Percentiles rank a stretch among this genome's conserved stretches.
These are phyloP conservation scores for Elongisporangium anandrum DNA, from an alignment of 352 stramenopile species.

Conservation along the genomic window DNA sequence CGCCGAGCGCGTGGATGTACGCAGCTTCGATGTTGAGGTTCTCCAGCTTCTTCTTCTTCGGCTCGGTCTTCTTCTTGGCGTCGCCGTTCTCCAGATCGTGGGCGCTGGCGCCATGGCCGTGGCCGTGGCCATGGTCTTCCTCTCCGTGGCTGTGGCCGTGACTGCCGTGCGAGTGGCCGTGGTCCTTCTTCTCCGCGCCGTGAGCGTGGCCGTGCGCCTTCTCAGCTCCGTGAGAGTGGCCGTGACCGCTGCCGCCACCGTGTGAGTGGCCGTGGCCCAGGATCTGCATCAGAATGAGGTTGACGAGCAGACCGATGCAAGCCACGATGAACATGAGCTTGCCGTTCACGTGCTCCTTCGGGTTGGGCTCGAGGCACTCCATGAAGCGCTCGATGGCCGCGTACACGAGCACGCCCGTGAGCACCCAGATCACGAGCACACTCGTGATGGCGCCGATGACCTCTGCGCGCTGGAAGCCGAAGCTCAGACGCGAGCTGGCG, in stretches of 20 bases:
- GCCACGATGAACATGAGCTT: constrained; percentile 97
- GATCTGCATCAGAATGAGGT: constrained; percentile 94
- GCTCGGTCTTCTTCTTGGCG: constrained; percentile 11
- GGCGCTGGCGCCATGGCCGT: constrained; percentile 15
- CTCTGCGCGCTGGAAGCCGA: constrained; percentile 93
- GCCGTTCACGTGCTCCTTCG: constrained; percentile 89
- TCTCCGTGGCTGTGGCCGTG: constrained; percentile 29
- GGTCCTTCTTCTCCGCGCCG: neutral
- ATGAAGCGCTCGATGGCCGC: constrained; percentile 90
- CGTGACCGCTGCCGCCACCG: constrained; percentile 40
- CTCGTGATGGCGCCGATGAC: constrained; percentile 93
- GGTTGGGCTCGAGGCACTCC: constrained; percentile 70
- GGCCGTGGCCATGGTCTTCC: constrained; percentile 24
- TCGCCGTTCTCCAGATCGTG: constrained; percentile 25
- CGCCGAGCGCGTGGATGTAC: constrained; percentile 96
- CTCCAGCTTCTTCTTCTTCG: constrained; percentile 44
- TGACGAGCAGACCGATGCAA: constrained; percentile 94
- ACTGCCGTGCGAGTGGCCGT: constrained; percentile 22
- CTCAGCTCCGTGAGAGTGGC: constrained; percentile 20
- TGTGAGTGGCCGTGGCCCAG: constrained; percentile 80
- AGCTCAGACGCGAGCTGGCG: constrained; percentile 83
- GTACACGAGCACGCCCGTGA: constrained; percentile 92
- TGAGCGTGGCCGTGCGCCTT: constrained; percentile 9
- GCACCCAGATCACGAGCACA: constrained; percentile 91
- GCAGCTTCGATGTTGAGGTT: constrained; percentile 96